Evolutionary conservation across 2,329 filamentous ascomycete genomes (phyloP).

Genomic region (Penicillium hordei): DNA sequence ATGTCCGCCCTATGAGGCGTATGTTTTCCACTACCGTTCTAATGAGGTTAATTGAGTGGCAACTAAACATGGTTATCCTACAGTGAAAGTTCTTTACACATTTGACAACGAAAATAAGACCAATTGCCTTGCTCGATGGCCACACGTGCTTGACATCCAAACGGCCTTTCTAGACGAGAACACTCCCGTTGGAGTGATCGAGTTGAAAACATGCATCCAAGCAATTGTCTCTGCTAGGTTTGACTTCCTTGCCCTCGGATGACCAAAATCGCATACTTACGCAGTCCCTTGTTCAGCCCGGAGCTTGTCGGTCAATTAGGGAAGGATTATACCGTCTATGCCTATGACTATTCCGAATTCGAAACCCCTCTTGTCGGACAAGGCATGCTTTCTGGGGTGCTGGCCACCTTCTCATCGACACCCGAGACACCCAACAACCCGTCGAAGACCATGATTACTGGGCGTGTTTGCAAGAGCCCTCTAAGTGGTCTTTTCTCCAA

Average conservation of each 20-base stretch:
- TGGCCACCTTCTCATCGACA: conserved; percentile 61
- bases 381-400: conserved; percentile 84
- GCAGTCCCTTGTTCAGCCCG: conserved; percentile 58
- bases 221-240: conserved; percentile 68
- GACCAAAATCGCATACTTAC: conserved; percentile 8
- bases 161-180: conserved; percentile 77
- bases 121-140: conserved; percentile 84
- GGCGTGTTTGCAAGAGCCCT: conserved; percentile 82
- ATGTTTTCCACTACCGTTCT: conserved; percentile 39
- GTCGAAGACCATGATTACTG: conserved; percentile 72
- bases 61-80: conserved; percentile 19
- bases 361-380: conserved; percentile 92
- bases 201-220: conserved; percentile 82
- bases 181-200: conserved; percentile 80
- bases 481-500: conserved; percentile 76
- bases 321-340: conserved; percentile 93
- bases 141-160: conserved; percentile 75
- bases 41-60: not conserved
- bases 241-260: conserved; percentile 21
- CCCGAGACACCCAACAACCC: conserved; percentile 51
- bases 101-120: conserved; percentile 87
- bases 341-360: conserved; percentile 92
- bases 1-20: conserved; percentile 67
- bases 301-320: conserved; percentile 74
- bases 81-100: conserved; percentile 96